Percentiles rank a stretch among this genome's conserved stretches.
phyloP scores from a whole-genome alignment of 2,329 filamentous ascomycete genomes.

The Fusarium sp. region DNA sequence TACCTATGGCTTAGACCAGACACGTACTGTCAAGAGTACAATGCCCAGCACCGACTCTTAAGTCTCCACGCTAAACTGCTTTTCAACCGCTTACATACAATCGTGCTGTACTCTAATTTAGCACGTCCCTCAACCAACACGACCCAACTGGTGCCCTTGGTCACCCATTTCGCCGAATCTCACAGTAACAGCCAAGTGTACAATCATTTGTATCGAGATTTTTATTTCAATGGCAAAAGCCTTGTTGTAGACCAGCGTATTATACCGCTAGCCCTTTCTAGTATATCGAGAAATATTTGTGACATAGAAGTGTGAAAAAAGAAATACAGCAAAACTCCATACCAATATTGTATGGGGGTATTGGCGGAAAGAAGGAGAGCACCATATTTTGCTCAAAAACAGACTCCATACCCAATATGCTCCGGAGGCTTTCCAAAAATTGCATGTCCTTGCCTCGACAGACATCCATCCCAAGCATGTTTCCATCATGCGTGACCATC shows the following conservation, averaged over 20 bases:
- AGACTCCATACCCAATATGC: constrained; percentile 25
- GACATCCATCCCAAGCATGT: constrained; percentile 35
- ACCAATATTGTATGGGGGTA: constrained; percentile 29
- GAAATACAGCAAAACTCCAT: constrained; percentile 16
- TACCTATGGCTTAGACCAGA: not conserved
- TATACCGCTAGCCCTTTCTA: constrained; percentile 13
- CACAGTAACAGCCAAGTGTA: not conserved
- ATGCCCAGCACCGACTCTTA: not conserved
- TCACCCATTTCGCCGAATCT: not conserved
- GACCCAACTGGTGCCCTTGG: not conserved
- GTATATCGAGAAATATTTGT: constrained; percentile 15
- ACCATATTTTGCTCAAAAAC: constrained; percentile 18
- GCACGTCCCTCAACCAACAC: not conserved
- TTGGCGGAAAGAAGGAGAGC: constrained; percentile 27
- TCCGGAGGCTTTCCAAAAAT: constrained; percentile 22
- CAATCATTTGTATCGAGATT: constrained; percentile 1
- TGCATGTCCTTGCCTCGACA: constrained; percentile 23
- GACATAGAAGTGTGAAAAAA: constrained; percentile 4
- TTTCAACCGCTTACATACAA: not conserved
- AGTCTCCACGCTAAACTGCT: not conserved
- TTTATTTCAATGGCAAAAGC: constrained; percentile 3
- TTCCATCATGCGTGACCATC: constrained; percentile 39
- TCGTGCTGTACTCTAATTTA: constrained; percentile 6
- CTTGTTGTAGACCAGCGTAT: constrained; percentile 1
- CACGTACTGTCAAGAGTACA: not conserved